phyloP scores from a whole-genome alignment of 2,329 filamentous ascomycete genomes.

The Cercospora berteroae region DNA sequence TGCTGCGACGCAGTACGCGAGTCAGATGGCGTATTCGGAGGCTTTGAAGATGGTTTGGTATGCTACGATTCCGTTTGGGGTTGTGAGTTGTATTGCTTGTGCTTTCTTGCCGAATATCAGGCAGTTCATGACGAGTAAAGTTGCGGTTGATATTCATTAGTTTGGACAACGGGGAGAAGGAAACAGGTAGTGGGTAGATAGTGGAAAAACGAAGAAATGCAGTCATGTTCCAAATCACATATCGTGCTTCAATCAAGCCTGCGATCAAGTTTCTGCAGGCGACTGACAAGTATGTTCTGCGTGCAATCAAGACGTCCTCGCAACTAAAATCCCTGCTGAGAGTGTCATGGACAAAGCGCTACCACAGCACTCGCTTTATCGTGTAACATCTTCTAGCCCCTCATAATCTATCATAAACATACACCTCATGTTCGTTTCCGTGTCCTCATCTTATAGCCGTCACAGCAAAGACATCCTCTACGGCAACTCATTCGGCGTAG shows the following conservation, averaged over 20 bases:
- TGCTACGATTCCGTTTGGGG: slow-evolving; percentile 28
- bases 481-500: slow-evolving; percentile 28
- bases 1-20: slow-evolving; percentile 25
- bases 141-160: slow-evolving; percentile 26
- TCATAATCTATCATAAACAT: background rate
- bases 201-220: background rate
- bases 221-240: background rate
- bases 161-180: background rate
- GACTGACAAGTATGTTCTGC: background rate
- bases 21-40: slow-evolving; percentile 25
- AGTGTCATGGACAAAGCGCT: background rate
- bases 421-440: background rate
- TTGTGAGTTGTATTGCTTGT: slow-evolving; percentile 25
- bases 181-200: background rate
- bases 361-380: background rate
- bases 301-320: background rate
- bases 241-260: background rate
- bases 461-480: background rate
- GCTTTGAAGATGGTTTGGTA: slow-evolving; percentile 28
- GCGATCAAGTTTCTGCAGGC: too few relatives aligned
- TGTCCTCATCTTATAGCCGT: background rate
- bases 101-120: slow-evolving; percentile 28
- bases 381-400: background rate
- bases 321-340: too few relatives aligned
- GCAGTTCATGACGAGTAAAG: slow-evolving; percentile 27